Evolutionary conservation across 2,329 filamentous ascomycete genomes (phyloP), one percentile per base, ranked within the genome.

Genomic region (Cercospora sojina): DNA sequence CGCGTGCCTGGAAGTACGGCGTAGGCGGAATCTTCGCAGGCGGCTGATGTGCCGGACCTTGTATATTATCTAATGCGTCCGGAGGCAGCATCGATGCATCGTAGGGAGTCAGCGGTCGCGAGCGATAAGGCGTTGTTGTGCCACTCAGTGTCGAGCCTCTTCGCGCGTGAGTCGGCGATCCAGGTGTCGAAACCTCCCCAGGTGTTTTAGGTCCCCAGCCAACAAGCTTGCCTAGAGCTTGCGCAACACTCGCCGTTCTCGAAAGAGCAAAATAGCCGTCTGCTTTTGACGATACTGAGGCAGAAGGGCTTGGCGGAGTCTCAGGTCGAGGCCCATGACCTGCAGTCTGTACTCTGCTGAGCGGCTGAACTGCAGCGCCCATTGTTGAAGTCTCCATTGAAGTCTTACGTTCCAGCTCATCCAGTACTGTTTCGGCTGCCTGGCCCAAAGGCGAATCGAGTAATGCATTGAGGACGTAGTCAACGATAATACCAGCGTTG

Each of bases 401-500:
- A 5, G 53, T 63, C 31, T 65, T 60, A 18, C 72, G 70, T 18
- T 67, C 64, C 20, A 71, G 89, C 62, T 96, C 91, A 65, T 91
- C 88, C 75, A 96, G 90, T 31, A 94, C 79, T 25, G 81, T 82
- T 70, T 92, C 89, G 4, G 91, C 89, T 66, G 90, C 85, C 7
- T 84, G 81, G 9, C 90, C 91, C 55, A 97, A 84, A 1, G 90
- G 86, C 0, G 94, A 97, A 59, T 90, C 86, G 5, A 97, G 80
- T 12, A 99, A 83, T 0, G 88, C 86, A 59, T 90, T 85, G 75
- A 97, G 89, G 27, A 98, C 85, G 74, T 90, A 91, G 78, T 99
- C 95, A 31, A 96, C 87, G 53, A 98, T 88, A n/a, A 90, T 84
- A 5, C 88, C 89, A 9, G 93, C 94, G 77, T 95, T 91, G 70